Evolutionary conservation across 306 rosid species (phyloP), one percentile per base, ranked within the genome.

Genomic region (Hippophae rhamnoides): DNA sequence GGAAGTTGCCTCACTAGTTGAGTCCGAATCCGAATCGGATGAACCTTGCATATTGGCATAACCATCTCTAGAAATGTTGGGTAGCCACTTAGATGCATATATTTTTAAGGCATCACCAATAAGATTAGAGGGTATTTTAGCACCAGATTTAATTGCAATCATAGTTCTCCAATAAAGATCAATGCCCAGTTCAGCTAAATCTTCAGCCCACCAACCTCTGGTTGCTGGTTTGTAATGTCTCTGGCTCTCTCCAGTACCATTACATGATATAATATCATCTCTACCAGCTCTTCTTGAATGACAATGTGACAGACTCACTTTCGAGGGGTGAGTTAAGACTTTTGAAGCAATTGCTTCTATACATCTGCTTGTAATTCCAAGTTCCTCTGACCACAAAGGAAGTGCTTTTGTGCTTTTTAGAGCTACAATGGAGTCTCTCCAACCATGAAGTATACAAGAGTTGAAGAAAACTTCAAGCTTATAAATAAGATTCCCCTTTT

Each of bases 201-300:
- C 99, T 69, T 88, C 95, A 66, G 85, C 99, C 99, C 99, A 93
- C 97, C 99, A 93, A 6, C 97, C 99, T 47, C 68, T 81, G 65
- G 65, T 76, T 58, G 70, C 74, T 43, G 81, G 68, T 59, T 74
- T 86, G 54, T 31, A 31, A 31, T 76, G 77, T 56, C 83, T 78
- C 63, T 69, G 58, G 57, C 84, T 86, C 61, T 89, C 94, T 31
- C 38, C 38, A 0, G 74, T 67, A 10, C 95, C 96, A 63, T 85
- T 83, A 78, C 95, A 85, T 2, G 98, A 87, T 8, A 73, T 31
- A 31, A 31, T 44, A 52, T 87, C 95, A 43, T 87, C 98, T 64
- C 82, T 74, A 13, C 72, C 82, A 42, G 38, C 38, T 31, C 95
- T 75, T 42, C 96, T 51, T 6, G 98, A 87, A 51, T 85, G 85